Base-by-base conservation (phyloP, 345 rosid genomes). In the Rhizophora apiculata region DNA sequence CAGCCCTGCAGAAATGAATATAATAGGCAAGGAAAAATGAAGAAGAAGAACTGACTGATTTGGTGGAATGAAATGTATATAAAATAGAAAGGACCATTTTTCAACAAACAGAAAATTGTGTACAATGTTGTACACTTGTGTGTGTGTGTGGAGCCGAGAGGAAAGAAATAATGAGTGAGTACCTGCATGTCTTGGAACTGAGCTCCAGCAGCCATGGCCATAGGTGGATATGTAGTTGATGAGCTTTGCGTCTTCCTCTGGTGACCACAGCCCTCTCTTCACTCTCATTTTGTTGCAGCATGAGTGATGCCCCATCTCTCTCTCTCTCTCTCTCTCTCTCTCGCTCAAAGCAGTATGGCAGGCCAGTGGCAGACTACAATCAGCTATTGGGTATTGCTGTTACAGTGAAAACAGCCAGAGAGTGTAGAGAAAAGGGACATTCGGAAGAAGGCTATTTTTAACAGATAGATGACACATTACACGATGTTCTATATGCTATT, bases 201-300 rank as follows among this genome's bases (percentile, higher is more conserved):
- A 90, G 85, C 98, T 92, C 98, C 99, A 95, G 77, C 96, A 88
- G 27, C 96, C 96, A 80, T 95, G 96, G 82, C 97, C 99, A 54
- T 87, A 87, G 64, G 87, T 88, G 21, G 92, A 76, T 83, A 95
- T 89, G 86, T 90, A 88, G 87, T 71, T 87, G 78, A 90, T 74
- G 85, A 95, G 99, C 74, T 88, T 95, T 84, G 90, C 96, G 75
- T 95, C 99, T 85, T 95, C 99, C 72, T 95, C 96, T 0, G 96
- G 99, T 60, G 99, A 95, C 97, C 99, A 95, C 19, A 95, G 80
- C 18, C 97, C 97, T 81, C 99, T 90, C 87, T 87, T 95, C 54
- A 95, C 97, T 78, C 90, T 95, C 84, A 92, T 96, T 78, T 92
- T 95, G 89, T 92, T 92, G 82, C 99, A 95, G 83, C 98, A 95